Percentiles rank a stretch among this genome's conserved stretches.
phyloP scores from a whole-genome alignment of 805 yeast genomes.

The Lachancea lanzarotensis region DNA sequence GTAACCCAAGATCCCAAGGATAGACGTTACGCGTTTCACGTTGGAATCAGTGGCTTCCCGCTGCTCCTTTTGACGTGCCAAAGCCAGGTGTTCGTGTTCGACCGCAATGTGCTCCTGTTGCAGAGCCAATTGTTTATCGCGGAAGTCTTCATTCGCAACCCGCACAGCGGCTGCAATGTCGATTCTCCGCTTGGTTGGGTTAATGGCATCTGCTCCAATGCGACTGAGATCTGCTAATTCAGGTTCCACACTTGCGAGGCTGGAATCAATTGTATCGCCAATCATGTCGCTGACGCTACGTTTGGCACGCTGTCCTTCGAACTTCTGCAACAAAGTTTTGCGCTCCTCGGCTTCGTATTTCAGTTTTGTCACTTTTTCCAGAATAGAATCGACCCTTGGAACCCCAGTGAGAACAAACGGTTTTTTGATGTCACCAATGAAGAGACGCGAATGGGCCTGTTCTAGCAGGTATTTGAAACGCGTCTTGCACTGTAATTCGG shows the following conservation, averaged over 20 bases:
- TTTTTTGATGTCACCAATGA: slow-evolving; percentile 1
- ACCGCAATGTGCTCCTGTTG: slow-evolving; percentile 1
- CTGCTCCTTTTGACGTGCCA: not conserved
- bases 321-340: not conserved
- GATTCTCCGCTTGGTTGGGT: not conserved
- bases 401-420: slow-evolving; percentile 1
- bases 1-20: slow-evolving; percentile 1
- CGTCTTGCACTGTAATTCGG: slow-evolving; percentile 3
- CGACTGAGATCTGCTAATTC: not conserved
- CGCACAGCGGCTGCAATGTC: not conserved
- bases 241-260: not conserved
- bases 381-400: not conserved
- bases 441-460: slow-evolving; percentile 1
- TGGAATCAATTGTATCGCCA: not conserved
- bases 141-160: not conserved
- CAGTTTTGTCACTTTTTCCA: slow-evolving; percentile 2
- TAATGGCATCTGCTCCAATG: not conserved
- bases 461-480: slow-evolving; percentile 4
- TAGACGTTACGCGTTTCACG: slow-evolving; percentile 1
- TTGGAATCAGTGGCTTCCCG: slow-evolving; percentile 2
- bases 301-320: slow-evolving; percentile 2
- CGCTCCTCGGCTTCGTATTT: slow-evolving; percentile 3
- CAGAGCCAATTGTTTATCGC: not conserved
- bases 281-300: slow-evolving; percentile 2
- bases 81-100: slow-evolving; percentile 1